Evolutionary conservation across 805 yeast genomes (phyloP), one percentile per base, ranked within the genome.

Genomic region (Tanozyma kutaoensis): DNA sequence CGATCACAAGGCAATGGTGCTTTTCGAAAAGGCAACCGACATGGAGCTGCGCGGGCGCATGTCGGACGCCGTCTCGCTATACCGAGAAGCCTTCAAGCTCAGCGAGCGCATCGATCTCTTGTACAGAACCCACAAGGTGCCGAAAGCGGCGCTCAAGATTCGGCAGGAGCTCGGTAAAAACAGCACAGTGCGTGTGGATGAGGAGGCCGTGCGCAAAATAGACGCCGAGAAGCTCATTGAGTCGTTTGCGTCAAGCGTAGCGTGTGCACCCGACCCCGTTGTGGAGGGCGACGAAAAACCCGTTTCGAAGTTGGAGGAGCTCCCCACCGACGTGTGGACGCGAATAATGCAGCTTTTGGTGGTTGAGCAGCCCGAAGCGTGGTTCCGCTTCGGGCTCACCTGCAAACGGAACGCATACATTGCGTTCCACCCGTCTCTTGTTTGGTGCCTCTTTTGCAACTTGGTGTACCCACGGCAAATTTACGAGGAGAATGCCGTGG

Each of bases 21-120:
- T 69, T 14, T 84, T 80, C 55, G 84, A 77, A 38, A 48, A 60
- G 27, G 95, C 84, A 3, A 69, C 75, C 1, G 69, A 64, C 25
- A 75, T 75, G 42, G 95, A 85, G 49, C 55, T 66, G 19, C 66
- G 60, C 26, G 95, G 95, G 0, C 58, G 71, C 34, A 63, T 84
- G 70, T 65, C 80, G n/a, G 94, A 84, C 41, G 95, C 95, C 2
- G 72, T 81, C 15, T 67, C 58, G 26, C 65, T 54, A 36, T 85
- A 85, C 49, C 58, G 93, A 34, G 61, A 64, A 35, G 94, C 95
- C 2, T 66, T 74, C 46, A 72, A 66, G 39, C 48, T 72, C 29
- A 53, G 65, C 35, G 57, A 50, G 5, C 63, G 63, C 30, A 85
- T 85, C 4, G 95, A 85, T 43, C 52, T 66, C 25, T 48, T 69